These are phyloP conservation scores for Eutypella sp. DNA, from an alignment of 2,329 filamentous ascomycete genomes.

Conservation along the genomic window DNA sequence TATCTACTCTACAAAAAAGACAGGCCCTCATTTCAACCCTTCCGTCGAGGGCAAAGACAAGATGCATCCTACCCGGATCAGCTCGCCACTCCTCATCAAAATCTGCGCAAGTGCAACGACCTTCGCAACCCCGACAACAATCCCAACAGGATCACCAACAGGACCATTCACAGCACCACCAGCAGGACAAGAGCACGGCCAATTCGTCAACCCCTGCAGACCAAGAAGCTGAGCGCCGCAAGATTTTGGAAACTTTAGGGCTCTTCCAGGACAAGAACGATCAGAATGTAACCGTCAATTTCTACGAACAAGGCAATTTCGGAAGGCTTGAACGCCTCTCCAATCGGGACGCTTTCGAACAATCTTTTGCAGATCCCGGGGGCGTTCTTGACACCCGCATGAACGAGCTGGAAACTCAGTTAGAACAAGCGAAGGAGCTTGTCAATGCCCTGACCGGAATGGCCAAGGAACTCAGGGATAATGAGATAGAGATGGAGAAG, in stretches of 20 bases:
- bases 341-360: conserved; percentile 35
- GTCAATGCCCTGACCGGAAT: conserved; percentile 21
- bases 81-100: conserved; percentile 19
- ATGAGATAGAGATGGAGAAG: conserved; percentile 22
- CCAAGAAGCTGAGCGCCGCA: conserved; percentile 23
- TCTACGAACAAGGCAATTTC: conserved; percentile 42
- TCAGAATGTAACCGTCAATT: conserved; percentile 32
- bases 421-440: conserved; percentile 23
- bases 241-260: conserved; percentile 22
- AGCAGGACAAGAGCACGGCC: conserved; percentile 21
- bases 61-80: conserved; percentile 17
- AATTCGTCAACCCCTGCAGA: conserved; percentile 10
- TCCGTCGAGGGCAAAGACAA: conserved; percentile 5
- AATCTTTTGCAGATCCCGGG: conserved; percentile 32
- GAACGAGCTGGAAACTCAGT: conserved; percentile 32
- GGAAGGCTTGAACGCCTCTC: conserved; percentile 34
- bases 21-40: no score
- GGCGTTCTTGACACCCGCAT: conserved; percentile 33
- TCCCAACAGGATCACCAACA: no score
- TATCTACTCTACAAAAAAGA: conserved; percentile 18
- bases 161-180: conserved; percentile 5
- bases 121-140: no score
- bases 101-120: conserved; percentile 11
- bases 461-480: conserved; percentile 23
- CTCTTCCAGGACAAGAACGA: conserved; percentile 18